Base-by-base conservation (phyloP, 805 yeast species). In the Yarrowia bubula region DNA sequence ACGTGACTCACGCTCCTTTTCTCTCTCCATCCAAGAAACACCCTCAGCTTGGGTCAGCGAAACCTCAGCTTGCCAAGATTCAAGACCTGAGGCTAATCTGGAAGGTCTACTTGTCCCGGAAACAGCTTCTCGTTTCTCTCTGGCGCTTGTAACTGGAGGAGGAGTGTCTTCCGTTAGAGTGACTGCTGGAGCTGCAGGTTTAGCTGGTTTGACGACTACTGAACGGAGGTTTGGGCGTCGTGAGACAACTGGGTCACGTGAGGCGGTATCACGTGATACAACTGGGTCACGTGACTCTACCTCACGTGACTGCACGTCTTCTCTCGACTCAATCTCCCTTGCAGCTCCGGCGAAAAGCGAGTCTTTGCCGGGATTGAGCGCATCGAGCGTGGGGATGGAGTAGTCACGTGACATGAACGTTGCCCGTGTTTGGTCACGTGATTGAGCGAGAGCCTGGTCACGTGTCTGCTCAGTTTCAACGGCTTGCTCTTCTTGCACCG, bases 31-130 rank as follows among this genome's bases (percentile, higher is more conserved):
- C 10, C 32, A 47, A 3, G 53, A 47, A 0, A 47, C 53, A 1
- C 60, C 60, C 60, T 51, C 60, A 8, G 60, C 60, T 14, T 51
- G 60, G 18, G 44, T 51, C 15, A 28, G n/a, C 6, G 60, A 51
- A 2, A 51, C 60, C 35, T 51, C 60, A 0, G 60, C 60, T n/a
- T 51, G 60, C 60, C 60, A 51, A 1, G 60, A 37, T 10, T 51
- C 60, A 2, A 51, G 44, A 3, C 60, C 60, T 0, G 60, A 31
- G 10, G 35, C 44, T 9, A 37, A 11, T 13, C 43, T 32, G 18
- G 43, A 38, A 3, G 60, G 37, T 10, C 46, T 15, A 2, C 28
- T 13, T 5, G 53, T 15, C 10, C 39, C 32, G 14, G 37, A n/a
- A 7, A 42, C 13, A 14, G 8, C 13, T 8, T 31, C 35, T 15